Evolutionary conservation across 2,329 filamentous ascomycete species (phyloP), one percentile per base, ranked within the genome.

Genomic region (Pleochaeta shiraiana): DNA sequence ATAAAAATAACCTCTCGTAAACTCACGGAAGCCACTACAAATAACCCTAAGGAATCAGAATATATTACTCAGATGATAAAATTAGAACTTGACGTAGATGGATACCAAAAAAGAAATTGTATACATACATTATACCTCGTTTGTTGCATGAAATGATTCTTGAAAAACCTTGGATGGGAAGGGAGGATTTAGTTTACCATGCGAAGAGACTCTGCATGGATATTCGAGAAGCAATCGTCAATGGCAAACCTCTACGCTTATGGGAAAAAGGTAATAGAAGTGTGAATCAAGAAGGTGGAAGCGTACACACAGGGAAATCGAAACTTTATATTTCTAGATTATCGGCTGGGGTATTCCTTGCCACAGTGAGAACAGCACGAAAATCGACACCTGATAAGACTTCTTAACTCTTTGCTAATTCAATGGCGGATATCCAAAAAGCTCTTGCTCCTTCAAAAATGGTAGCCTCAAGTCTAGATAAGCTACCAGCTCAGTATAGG

Each of bases 341-440:
- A 30, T 62, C 34, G 11, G 59, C 59, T n/a, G 59, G 59, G 4
- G 59, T 62, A 2, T 62, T 62, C 12, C 33, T 62, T 26, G 59
- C 59, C 39, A 62, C 59, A 4, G 59, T 62, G 6, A 62, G 59
- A 28, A 62, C 24, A 62, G 59, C 59, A 39, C n/a, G 24, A 21
- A 62, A 62, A 43, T 39, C 19, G 28, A 21, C 34, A 19, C 19
- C 19, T 9, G 30, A n/a, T 24, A 43, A 45, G 7, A 11, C 19
- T 26, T 43, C 34, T 3, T n/a, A 62, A 16, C 28, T 62, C 21
- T 62, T 43, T 19, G n/a, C 59, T 43, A 30, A 43, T 6, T 43
- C 59, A 43, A 21, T 62, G n/a, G 59, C 59, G 11, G 59, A 62
- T 45, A 62, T 62, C 26, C 59, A 62, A 26, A 62, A 43, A 59